Conservation (phyloP, 495 filamentous ascomycete genomes). For the Penicillium coffeae region DNA sequence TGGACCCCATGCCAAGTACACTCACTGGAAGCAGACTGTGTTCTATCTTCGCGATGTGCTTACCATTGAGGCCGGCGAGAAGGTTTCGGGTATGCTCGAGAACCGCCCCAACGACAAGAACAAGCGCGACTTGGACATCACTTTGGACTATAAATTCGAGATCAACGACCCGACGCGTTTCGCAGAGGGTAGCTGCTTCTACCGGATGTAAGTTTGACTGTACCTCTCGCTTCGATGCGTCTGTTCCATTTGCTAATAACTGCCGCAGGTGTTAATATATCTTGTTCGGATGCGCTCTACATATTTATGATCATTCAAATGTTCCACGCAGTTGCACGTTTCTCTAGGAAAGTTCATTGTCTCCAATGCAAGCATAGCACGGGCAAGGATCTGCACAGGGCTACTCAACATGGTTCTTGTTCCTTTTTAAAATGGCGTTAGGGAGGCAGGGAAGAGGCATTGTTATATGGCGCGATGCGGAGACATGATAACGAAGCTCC, state of each 20-base stretch:
- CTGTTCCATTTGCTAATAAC: too few relatives aligned
- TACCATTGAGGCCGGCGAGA: slow-evolving; percentile 75
- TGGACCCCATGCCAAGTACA: slow-evolving; percentile 86
- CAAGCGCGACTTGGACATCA: slow-evolving; percentile 90
- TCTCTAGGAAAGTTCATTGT: slow-evolving; percentile 12
- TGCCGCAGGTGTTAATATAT: slow-evolving; percentile 42
- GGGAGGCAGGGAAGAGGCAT: slow-evolving; percentile 44
- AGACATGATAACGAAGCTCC: slow-evolving; percentile 48
- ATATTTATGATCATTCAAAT: slow-evolving; percentile 17
- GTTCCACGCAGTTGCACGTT: slow-evolving; percentile 16
- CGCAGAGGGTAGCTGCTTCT: slow-evolving; percentile 68
- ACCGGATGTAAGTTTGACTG: slow-evolving; percentile 71
- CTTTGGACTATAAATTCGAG: slow-evolving; percentile 74
- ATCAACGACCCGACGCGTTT: slow-evolving; percentile 64
- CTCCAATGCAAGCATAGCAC: slow-evolving; percentile 31
- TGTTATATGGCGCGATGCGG: slow-evolving; percentile 46
- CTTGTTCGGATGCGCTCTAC: slow-evolving; percentile 10
- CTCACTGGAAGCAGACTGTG: slow-evolving; percentile 93
- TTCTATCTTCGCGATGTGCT: slow-evolving; percentile 84
- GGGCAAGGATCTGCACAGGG: slow-evolving; percentile 24
- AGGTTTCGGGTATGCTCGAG: slow-evolving; percentile 64
- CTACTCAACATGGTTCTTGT: slow-evolving; percentile 20
- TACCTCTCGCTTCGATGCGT: too few relatives aligned
- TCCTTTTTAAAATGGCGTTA: slow-evolving; percentile 34
- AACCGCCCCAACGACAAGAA: slow-evolving; percentile 93